Conservation (phyloP, 2,329 filamentous ascomycete species). For the Fusarium continuum region DNA sequence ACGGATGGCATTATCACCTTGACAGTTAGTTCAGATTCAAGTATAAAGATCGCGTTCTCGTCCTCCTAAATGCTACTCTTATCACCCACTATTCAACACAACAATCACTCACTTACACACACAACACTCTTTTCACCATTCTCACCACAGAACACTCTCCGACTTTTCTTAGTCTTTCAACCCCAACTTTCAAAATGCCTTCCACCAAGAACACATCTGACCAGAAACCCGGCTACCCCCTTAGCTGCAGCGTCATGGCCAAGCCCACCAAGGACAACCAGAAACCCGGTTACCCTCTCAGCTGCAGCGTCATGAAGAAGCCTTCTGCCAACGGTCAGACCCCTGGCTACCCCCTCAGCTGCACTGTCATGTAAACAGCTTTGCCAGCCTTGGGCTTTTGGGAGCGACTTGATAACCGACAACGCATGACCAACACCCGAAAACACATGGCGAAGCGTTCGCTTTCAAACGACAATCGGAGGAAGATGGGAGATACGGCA, state of each 20-base stretch:
- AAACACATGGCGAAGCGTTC: slow-evolving; percentile 1
- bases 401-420: neutral
- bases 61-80: slow-evolving; percentile 1
- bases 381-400: neutral
- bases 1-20: neutral
- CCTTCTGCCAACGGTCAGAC: slow-evolving; percentile 29
- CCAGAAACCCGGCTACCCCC: slow-evolving; percentile 41
- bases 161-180: slow-evolving; percentile 41
- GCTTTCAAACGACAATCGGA: slow-evolving; percentile 4
- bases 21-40: neutral
- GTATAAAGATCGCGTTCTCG: slow-evolving; percentile 35
- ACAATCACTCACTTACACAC: slow-evolving; percentile 30
- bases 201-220: slow-evolving; percentile 42
- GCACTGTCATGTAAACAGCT: slow-evolving; percentile 48
- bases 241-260: slow-evolving; percentile 45
- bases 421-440: neutral
- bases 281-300: slow-evolving; percentile 41
- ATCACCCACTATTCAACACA: slow-evolving; percentile 20
- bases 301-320: slow-evolving; percentile 46
- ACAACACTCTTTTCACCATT: slow-evolving; percentile 40
- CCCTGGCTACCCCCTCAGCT: slow-evolving; percentile 44
- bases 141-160: slow-evolving; percentile 38
- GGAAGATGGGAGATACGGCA: slow-evolving; percentile 16
- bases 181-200: slow-evolving; percentile 46
- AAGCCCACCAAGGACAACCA: slow-evolving; percentile 38